Conservation (phyloP, 805 yeast species). For the Zygotorulaspora florentina region DNA sequence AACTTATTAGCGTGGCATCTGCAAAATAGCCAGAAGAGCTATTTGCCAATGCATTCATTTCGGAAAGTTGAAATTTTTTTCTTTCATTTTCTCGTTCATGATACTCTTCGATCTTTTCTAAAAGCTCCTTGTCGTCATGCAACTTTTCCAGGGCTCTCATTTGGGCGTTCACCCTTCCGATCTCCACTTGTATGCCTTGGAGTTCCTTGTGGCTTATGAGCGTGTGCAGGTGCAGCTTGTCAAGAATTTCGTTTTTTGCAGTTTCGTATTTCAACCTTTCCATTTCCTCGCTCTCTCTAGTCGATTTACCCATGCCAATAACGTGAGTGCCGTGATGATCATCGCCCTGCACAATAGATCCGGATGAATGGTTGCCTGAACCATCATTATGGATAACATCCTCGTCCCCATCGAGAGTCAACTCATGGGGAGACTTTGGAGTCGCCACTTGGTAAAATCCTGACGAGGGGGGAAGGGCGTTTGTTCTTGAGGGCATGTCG, state of each 20-base stretch:
- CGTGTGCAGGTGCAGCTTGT: conserved; percentile 57
- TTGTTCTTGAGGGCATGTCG: conserved; percentile 11
- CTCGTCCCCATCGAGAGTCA: conserved; percentile 27
- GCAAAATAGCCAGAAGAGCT: conserved; percentile 40
- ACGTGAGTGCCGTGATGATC: conserved; percentile 3
- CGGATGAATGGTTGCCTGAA: neutral
- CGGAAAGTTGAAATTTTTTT: conserved; percentile 35
- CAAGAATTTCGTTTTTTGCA: conserved; percentile 34
- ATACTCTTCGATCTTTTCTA: conserved; percentile 21
- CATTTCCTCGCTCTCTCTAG: conserved; percentile 29
- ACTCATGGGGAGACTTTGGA: conserved; percentile 43
- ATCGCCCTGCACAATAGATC: conserved; percentile 1
- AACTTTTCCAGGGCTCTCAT: conserved; percentile 47
- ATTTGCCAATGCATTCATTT: conserved; percentile 13
- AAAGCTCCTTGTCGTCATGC: conserved; percentile 33
- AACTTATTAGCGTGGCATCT: conserved; percentile 28
- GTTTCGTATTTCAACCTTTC: conserved; percentile 29
- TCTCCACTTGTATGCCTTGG: conserved; percentile 47
- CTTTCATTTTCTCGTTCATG: conserved; percentile 12
- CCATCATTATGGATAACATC: conserved; percentile 7
- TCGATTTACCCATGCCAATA: conserved; percentile 6
- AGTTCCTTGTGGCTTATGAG: conserved; percentile 56
- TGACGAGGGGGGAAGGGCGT: conserved; percentile 8
- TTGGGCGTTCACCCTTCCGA: conserved; percentile 55
- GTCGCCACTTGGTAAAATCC: conserved; percentile 40